These are phyloP conservation scores for Grosmannia huntii DNA, from an alignment of 2,329 filamentous ascomycete genomes.

Conservation along the genomic window DNA sequence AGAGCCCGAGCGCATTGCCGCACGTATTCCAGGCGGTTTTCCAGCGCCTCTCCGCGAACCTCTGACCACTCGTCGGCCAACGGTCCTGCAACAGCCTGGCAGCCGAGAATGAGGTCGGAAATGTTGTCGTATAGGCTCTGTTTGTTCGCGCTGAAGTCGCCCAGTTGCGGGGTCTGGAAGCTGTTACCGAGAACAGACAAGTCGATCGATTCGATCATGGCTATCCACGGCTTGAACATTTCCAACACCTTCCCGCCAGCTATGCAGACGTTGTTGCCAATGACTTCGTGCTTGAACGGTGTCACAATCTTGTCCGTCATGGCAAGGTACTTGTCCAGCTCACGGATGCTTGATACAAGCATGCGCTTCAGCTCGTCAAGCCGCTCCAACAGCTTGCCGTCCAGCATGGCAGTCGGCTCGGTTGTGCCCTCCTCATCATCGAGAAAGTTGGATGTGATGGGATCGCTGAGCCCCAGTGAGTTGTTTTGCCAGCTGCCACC, in stretches of 20 bases:
- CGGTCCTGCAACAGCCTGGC: conserved; percentile 83
- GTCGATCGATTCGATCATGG: conserved; percentile 84
- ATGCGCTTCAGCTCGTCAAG: conserved; percentile 77
- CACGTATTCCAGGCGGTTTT: conserved; percentile 73
- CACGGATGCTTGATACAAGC: conserved; percentile 73
- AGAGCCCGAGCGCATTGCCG: conserved; percentile 65
- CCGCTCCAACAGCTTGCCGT: conserved; percentile 65
- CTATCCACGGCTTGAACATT: conserved; percentile 79
- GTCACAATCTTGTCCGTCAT: conserved; percentile 73
- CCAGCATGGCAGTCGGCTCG: conserved; percentile 63
- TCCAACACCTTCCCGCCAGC: conserved; percentile 73
- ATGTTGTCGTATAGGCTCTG: conserved; percentile 90
- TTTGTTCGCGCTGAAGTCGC: conserved; percentile 82
- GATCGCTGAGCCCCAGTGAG: conserved; percentile 50
- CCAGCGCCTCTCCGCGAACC: conserved; percentile 76
- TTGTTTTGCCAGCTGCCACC: conserved; percentile 85
- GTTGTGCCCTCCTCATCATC: conserved; percentile 64
- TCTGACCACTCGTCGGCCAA: conserved; percentile 93
- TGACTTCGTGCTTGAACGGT: conserved; percentile 60
- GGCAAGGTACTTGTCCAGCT: conserved; percentile 72
- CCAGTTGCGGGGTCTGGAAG: conserved; percentile 72
- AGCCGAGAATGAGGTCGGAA: conserved; percentile 75
- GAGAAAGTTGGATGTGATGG: conserved; percentile 69
- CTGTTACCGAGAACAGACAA: conserved; percentile 64
- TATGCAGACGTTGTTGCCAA: conserved; percentile 71